phyloP scores from a whole-genome alignment of 805 yeast species.

The Candida tammaniensis region DNA sequence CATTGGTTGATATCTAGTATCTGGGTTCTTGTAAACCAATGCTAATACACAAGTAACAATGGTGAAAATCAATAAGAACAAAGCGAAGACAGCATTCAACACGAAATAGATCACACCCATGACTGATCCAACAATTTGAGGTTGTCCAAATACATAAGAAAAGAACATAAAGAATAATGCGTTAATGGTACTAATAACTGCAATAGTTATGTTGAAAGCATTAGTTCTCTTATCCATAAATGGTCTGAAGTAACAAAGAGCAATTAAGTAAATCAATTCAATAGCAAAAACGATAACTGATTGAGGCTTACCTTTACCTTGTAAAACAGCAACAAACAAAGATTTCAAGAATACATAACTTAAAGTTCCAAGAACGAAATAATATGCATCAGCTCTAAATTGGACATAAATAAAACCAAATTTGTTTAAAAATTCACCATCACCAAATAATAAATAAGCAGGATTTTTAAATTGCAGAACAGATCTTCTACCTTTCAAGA shows the following conservation, averaged over 20 bases:
- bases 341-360: constrained; percentile 70
- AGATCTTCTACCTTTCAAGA: constrained; percentile 72
- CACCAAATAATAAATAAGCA: constrained; percentile 87
- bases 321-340: constrained; percentile 83
- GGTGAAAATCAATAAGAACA: constrained; percentile 78
- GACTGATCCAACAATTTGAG: constrained; percentile 84
- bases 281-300: constrained; percentile 72
- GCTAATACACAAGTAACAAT: constrained; percentile 86
- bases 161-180: constrained; percentile 86
- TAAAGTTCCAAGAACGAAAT: constrained; percentile 70
- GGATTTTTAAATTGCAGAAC: constrained; percentile 77
- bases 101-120: constrained; percentile 90
- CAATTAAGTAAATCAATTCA: constrained; percentile 68
- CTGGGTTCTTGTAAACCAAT: constrained; percentile 85
- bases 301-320: constrained; percentile 75
- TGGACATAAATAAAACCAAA: constrained; percentile 93
- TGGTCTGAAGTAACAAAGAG: constrained; percentile 73
- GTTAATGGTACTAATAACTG: constrained; percentile 75
- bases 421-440: constrained; percentile 71
- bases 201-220: constrained; percentile 84
- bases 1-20: constrained; percentile 92
- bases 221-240: constrained; percentile 94
- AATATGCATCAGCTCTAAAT: constrained; percentile 82
- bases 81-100: constrained; percentile 84
- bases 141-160: constrained; percentile 79